A percentile compares a stretch with the other conserved stretches of the same genome.
Conservation (phyloP, 192 early-diverging fungal species). For the Coemansia sp. region DNA sequence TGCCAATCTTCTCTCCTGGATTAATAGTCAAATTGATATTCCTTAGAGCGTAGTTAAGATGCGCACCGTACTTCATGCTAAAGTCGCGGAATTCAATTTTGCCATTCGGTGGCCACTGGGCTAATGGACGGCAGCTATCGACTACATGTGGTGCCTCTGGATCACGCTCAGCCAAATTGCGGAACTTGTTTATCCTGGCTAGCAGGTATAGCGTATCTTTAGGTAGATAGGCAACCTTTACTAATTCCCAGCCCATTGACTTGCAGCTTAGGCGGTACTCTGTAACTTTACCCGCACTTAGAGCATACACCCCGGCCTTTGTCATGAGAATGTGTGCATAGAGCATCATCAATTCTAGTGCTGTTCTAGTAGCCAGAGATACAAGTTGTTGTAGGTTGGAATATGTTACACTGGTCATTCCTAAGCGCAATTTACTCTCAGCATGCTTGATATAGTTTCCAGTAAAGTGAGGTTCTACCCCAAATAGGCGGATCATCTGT, state of each 20-base stretch:
- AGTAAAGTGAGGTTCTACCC: slow-evolving; percentile 56
- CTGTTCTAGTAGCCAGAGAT: background rate
- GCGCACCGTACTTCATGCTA: slow-evolving; percentile 15
- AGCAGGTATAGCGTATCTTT: background rate
- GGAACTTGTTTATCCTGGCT: background rate
- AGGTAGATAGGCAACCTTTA: background rate
- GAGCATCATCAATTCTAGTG: background rate
- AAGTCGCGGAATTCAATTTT: slow-evolving; percentile 32
- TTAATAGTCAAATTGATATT: slow-evolving; percentile 49
- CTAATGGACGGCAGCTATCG: slow-evolving; percentile 1
- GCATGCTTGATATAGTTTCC: slow-evolving; percentile 49
- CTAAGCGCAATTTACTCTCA: slow-evolving; percentile 57
- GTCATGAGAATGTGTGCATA: background rate
- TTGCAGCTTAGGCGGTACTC: background rate
- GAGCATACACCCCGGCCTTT: background rate
- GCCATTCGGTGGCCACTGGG: slow-evolving; percentile 19
- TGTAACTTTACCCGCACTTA: background rate
- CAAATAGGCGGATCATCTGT: slow-evolving; percentile 63
- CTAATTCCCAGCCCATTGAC: background rate
- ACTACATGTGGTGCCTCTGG: slow-evolving; percentile 14
- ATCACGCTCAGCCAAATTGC: background rate
- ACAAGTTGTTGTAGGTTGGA: background rate
- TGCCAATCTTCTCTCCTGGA: slow-evolving; percentile 61
- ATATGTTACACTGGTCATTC: background rate
- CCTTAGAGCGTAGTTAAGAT: slow-evolving; percentile 25